A percentile compares a stretch with the other conserved stretches of the same genome.
Evolutionary conservation across 2,329 filamentous ascomycete genomes (phyloP).

Genomic region (Sarocladiaceae sp.): DNA sequence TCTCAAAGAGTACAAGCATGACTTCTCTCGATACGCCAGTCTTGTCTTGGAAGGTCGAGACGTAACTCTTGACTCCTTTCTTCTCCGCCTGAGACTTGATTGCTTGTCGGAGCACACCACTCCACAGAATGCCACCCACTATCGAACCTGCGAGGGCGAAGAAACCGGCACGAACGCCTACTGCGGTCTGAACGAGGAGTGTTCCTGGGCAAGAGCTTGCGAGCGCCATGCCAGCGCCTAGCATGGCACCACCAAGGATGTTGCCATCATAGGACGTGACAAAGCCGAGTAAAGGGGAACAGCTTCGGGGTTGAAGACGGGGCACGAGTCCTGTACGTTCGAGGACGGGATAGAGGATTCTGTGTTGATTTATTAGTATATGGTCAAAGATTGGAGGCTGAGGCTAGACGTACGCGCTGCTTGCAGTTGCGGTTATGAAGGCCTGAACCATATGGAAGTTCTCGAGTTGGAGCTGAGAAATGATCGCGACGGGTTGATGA

Average conservation of each 20-base stretch:
- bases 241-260: conserved; percentile 55
- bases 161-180: conserved; percentile 46
- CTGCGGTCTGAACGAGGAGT: conserved; percentile 55
- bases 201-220: conserved; percentile 64
- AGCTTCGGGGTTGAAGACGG: conserved; percentile 40
- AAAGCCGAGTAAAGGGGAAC: conserved; percentile 46
- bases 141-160: conserved; percentile 51
- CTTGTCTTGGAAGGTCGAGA: conserved; percentile 32
- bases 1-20: conserved; percentile 39
- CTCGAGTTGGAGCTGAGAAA: conserved; percentile 54
- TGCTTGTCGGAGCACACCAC: conserved; percentile 35
- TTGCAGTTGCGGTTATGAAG: conserved; percentile 59
- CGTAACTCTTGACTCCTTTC: conserved; percentile 20
- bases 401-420: conserved; percentile 49
- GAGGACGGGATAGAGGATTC: conserved; percentile 40
- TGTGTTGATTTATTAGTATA: conserved; percentile 17
- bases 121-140: conserved; percentile 51
- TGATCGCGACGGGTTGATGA: conserved; percentile 54
- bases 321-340: conserved; percentile 37
- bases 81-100: conserved; percentile 24
- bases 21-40: conserved; percentile 33
- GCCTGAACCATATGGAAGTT: conserved; percentile 64
- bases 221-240: conserved; percentile 63
- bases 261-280: conserved; percentile 59
- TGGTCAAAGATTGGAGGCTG: background rate